These are phyloP conservation scores for Geotrichum klebahnii DNA, from an alignment of 1,139 yeast species.

Conservation along the genomic window DNA sequence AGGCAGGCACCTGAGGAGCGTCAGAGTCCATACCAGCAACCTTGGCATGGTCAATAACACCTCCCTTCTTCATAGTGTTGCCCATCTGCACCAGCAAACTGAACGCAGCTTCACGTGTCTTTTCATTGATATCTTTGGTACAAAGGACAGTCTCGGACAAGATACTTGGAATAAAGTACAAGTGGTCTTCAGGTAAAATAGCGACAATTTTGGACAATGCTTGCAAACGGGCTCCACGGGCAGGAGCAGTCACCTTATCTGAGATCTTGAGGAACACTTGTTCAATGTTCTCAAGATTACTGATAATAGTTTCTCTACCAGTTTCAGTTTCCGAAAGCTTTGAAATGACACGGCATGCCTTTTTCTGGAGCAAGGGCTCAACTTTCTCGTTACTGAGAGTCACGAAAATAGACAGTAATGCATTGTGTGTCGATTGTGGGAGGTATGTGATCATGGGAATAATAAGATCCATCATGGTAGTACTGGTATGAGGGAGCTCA, in stretches of 20 bases:
- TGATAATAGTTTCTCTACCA: slow-evolving; percentile 51
- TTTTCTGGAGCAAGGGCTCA: slow-evolving; percentile 70
- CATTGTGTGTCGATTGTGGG: slow-evolving; percentile 64
- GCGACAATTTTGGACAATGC: slow-evolving; percentile 61
- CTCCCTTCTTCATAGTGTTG: slow-evolving; percentile 67
- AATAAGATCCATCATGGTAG: slow-evolving; percentile 87
- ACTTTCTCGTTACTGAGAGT: slow-evolving; percentile 58
- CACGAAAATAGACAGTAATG: slow-evolving; percentile 73
- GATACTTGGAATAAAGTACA: slow-evolving; percentile 74
- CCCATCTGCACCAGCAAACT: slow-evolving; percentile 78
- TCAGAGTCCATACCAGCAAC: slow-evolving; percentile 60
- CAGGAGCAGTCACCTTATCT: slow-evolving; percentile 61
- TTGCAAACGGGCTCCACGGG: slow-evolving; percentile 74
- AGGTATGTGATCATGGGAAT: slow-evolving; percentile 83
- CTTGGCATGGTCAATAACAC: slow-evolving; percentile 58
- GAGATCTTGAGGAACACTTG: slow-evolving; percentile 55
- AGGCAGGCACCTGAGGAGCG: slow-evolving; percentile 61
- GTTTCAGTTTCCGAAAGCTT: slow-evolving; percentile 63
- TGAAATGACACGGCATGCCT: slow-evolving; percentile 78
- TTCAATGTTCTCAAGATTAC: slow-evolving; percentile 57
- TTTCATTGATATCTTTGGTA: slow-evolving; percentile 91
- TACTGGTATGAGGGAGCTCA: slow-evolving; percentile 50
- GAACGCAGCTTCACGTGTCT: slow-evolving; percentile 80
- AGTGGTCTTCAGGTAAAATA: slow-evolving; percentile 56
- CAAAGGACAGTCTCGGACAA: slow-evolving; percentile 84